These are phyloP conservation scores for Trametes sanguinea DNA, from an alignment of 768 basidiomycete genomes.

Conservation along the genomic window DNA sequence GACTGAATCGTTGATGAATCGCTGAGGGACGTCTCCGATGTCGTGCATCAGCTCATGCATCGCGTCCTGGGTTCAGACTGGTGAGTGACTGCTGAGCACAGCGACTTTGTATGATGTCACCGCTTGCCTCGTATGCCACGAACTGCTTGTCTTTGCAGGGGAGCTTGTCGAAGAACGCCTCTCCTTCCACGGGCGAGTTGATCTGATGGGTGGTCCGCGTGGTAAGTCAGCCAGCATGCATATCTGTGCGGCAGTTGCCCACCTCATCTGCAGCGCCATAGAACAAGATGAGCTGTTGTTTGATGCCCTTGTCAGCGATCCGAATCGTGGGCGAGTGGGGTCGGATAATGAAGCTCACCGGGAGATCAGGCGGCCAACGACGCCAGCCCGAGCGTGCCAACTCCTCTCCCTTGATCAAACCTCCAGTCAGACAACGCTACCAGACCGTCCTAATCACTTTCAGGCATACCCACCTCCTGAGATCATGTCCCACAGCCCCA, in stretches of 20 bases:
- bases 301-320: not conserved
- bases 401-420: slow-evolving; percentile 1
- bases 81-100: too few species aligned
- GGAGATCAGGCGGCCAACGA: slow-evolving; percentile 3
- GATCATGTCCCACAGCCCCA: slow-evolving; percentile 3
- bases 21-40: slow-evolving; percentile 59
- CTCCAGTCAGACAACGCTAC: too few species aligned
- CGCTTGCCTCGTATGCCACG: slow-evolving; percentile 36
- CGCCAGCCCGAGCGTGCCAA: not conserved
- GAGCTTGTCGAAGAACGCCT: slow-evolving; percentile 53
- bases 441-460: not conserved
- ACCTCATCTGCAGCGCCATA: slow-evolving; percentile 10
- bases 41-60: slow-evolving; percentile 78
- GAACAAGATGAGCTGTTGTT: not conserved
- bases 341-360: not conserved
- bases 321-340: too few species aligned
- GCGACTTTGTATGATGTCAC: too few species aligned
- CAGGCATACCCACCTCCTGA: not conserved
- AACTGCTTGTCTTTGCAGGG: slow-evolving; percentile 52
- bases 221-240: too few species aligned
- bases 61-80: slow-evolving; percentile 45
- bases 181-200: slow-evolving; percentile 51
- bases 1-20: slow-evolving; percentile 52
- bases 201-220: slow-evolving; percentile 38
- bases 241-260: not conserved